phyloP scores from a whole-genome alignment of 2,329 filamentous ascomycete genomes.

The Colletotrichum phormii region DNA sequence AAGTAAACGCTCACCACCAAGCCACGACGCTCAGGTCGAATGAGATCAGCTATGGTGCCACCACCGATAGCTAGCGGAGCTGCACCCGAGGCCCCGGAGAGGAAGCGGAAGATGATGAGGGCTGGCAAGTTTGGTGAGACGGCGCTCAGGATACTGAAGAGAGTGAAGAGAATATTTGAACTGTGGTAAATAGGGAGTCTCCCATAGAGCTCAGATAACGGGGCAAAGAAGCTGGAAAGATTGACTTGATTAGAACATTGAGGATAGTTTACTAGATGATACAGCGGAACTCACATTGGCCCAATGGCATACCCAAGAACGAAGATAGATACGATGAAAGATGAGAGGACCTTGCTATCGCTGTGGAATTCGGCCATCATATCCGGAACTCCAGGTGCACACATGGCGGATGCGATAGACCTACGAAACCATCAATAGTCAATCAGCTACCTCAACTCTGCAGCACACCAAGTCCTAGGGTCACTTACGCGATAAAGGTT shows the following conservation, averaged over 20 bases:
- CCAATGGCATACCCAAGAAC: background rate
- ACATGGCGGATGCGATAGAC: background rate
- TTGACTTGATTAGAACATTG: background rate
- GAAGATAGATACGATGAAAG: background rate
- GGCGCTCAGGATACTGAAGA: slow-evolving; percentile 45
- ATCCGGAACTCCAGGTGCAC: background rate
- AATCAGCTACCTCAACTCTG: background rate
- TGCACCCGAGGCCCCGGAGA: background rate
- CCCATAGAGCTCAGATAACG: slow-evolving; percentile 70
- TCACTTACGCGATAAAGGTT: slow-evolving; percentile 52
- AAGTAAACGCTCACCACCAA: background rate
- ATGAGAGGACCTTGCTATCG: background rate
- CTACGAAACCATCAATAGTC: background rate
- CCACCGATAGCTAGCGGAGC: background rate
- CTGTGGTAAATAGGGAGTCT: slow-evolving; percentile 61
- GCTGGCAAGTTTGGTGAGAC: background rate
- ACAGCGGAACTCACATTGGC: background rate
- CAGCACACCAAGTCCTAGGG: too few species aligned
- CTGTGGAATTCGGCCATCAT: background rate
- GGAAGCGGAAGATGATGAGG: background rate
- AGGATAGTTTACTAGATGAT: background rate
- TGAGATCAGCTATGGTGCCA: background rate
- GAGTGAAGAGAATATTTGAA: slow-evolving; percentile 58
- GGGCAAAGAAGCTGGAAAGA: slow-evolving; percentile 58
- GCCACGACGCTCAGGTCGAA: background rate